Evolutionary conservation across 2,329 filamentous ascomycete genomes (phyloP), one percentile per base, ranked within the genome.

Genomic region (Alternaria metachromatica): DNA sequence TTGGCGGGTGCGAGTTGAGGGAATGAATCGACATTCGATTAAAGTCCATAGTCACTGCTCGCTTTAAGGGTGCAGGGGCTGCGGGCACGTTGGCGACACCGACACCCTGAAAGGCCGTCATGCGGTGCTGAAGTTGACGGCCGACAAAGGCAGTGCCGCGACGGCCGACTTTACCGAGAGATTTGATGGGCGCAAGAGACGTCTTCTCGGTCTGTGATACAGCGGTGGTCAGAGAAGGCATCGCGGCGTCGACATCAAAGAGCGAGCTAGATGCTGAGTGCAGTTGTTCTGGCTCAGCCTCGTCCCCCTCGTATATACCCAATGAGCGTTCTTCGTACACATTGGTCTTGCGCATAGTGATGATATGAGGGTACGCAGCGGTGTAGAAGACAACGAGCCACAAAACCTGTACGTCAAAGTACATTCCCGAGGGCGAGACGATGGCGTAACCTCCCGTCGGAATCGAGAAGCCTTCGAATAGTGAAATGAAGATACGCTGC

Each of bases 401-500:
- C 10, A 70, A 49, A n/a, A 72, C 69, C 26, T 70, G 69, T 23
- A 72, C 69, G 20, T 69, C 67, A 33, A 67, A 67, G 46, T 72
- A 70, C 67, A 72, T 70, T 11, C 45, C 67, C 25, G 69, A 64
- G 1, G 67, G 69, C 33, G 64, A 57, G 49, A 72, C 70, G 26
- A 72, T 70, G 18, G 70, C 68, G 54, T 71, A 72, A 20, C 70
- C 70, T 66, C 70, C 70, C 18, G 69, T 67, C 0, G 69, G 69
- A 49, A 72, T 72, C 18, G 69, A 72, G 48, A 72, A 72, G 12
- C 68, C 68, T 62, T 72, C 65, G 58, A 72, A 72, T 6, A 72
- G 65, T 46, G 69, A 63, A 44, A 70, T 69, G 62, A 72, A 70
- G 41, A 72, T 58, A 20, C 69, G 69, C 33, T 61, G 69, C 23